Conservation (phyloP, 306 rosid species). For the Hippophae gyantsensis region DNA sequence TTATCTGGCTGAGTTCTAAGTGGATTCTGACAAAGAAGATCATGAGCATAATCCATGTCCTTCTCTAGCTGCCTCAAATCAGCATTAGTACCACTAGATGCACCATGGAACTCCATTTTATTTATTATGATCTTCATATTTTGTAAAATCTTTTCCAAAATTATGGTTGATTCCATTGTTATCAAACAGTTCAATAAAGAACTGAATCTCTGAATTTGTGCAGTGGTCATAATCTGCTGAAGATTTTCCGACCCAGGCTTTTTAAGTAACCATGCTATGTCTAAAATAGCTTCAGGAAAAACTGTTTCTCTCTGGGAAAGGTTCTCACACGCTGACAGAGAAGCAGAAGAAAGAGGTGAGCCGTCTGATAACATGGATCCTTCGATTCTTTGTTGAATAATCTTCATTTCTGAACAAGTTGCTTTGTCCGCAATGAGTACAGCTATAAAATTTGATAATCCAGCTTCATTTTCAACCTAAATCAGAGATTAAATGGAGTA, state of each 20-base stretch:
- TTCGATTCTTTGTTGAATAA: constrained; percentile 44
- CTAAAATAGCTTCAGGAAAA: constrained; percentile 61
- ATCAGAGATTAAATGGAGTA: constrained; percentile 7
- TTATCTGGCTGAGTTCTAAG: constrained; percentile 8
- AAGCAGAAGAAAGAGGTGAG: constrained; percentile 28
- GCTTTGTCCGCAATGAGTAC: constrained; percentile 70
- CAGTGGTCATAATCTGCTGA: constrained; percentile 39
- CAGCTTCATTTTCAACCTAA: constrained; percentile 95
- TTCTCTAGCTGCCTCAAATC: constrained; percentile 40
- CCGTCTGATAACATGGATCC: constrained; percentile 34
- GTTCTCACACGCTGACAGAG: constrained; percentile 45
- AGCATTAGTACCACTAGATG: constrained; percentile 26
- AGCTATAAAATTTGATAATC: constrained; percentile 86
- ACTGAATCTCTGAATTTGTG: constrained; percentile 64
- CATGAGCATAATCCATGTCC: constrained; percentile 37
- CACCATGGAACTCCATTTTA: constrained; percentile 25
- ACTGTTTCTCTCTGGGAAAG: constrained; percentile 36
- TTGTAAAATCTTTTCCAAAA: constrained; percentile 61
- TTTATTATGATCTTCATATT: constrained; percentile 39
- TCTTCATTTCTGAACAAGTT: constrained; percentile 69
- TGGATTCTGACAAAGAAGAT: constrained; percentile 32
- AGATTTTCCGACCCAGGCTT: constrained; percentile 50
- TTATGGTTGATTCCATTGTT: constrained; percentile 43
- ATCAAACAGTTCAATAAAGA: constrained; percentile 60
- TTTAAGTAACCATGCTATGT: constrained; percentile 86